Evolutionary conservation across 2,329 filamentous ascomycete species (phyloP).

Genomic region (Fusarium proliferatum): DNA sequence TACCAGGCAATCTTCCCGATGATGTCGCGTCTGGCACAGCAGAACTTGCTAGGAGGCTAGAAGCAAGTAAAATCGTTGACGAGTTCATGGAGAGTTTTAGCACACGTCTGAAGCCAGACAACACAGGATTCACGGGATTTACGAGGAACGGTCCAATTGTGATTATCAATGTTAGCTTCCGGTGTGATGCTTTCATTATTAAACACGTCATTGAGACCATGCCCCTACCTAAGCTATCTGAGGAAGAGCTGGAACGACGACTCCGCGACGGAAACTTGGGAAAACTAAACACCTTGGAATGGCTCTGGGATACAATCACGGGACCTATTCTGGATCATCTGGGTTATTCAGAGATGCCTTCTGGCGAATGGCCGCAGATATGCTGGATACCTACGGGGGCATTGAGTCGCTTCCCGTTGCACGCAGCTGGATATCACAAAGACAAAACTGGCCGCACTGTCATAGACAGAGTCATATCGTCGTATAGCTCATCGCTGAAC

Average conservation of each 20-base stretch:
- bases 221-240: fast-evolving
- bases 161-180: not conserved
- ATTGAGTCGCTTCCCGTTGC: not conserved
- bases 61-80: not conserved
- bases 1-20: fast-evolving
- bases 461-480: not conserved
- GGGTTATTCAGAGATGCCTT: fast-evolving
- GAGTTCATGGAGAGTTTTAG: not conserved
- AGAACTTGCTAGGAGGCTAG: not conserved
- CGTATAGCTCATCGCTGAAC: not conserved
- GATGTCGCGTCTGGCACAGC: fast-evolving
- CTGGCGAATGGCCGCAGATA: not conserved
- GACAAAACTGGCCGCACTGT: fast-evolving
- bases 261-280: not conserved
- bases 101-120: fast-evolving
- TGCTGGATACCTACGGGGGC: not conserved
- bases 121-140: not conserved
- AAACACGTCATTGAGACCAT: not conserved
- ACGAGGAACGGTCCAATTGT: not conserved
- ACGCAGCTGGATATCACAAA: not conserved
- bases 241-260: fast-evolving
- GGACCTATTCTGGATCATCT: fast-evolving
- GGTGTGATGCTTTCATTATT: not conserved
- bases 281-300: fast-evolving
- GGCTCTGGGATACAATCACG: not conserved